Percentiles rank a stretch among this genome's conserved stretches.
phyloP scores from a whole-genome alignment of 169 alveolate species.

The Eimeria acervulina region DNA sequence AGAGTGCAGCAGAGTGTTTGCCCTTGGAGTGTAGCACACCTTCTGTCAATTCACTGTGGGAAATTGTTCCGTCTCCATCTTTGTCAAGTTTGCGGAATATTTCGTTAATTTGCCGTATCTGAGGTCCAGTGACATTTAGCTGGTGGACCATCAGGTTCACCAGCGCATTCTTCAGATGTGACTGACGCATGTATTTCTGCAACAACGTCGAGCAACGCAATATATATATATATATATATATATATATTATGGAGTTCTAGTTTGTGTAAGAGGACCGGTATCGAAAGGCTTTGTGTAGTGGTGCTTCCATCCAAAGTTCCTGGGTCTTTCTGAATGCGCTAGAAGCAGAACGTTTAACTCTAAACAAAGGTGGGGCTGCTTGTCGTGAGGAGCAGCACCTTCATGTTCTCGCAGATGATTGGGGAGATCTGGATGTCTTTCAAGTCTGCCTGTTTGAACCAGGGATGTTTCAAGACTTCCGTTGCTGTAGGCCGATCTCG shows the following conservation, averaged over 20 bases:
- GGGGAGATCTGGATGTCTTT: constrained; percentile 58
- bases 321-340: background rate
- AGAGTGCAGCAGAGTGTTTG: background rate
- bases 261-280: background rate
- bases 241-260: background rate
- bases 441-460: constrained; percentile 88
- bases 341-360: background rate
- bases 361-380: background rate
- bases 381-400: background rate
- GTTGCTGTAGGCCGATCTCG: constrained; percentile 89
- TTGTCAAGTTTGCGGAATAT: constrained; percentile 85
- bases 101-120: constrained; percentile 85
- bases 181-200: constrained; percentile 86
- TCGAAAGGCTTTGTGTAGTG: background rate
- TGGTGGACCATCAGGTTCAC: constrained; percentile 89
- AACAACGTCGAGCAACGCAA: background rate
- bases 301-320: background rate
- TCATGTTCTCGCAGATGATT: constrained; percentile 83
- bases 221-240: no score
- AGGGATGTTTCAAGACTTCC: constrained; percentile 86
- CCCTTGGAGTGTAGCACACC: constrained; percentile 62
- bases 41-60: constrained; percentile 85
- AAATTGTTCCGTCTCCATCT: constrained; percentile 86
- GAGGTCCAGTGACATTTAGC: constrained; percentile 86
- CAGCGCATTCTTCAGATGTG: constrained; percentile 86